phyloP scores from a whole-genome alignment of 2,329 filamentous ascomycete species.

The Nakataea oryzae region DNA sequence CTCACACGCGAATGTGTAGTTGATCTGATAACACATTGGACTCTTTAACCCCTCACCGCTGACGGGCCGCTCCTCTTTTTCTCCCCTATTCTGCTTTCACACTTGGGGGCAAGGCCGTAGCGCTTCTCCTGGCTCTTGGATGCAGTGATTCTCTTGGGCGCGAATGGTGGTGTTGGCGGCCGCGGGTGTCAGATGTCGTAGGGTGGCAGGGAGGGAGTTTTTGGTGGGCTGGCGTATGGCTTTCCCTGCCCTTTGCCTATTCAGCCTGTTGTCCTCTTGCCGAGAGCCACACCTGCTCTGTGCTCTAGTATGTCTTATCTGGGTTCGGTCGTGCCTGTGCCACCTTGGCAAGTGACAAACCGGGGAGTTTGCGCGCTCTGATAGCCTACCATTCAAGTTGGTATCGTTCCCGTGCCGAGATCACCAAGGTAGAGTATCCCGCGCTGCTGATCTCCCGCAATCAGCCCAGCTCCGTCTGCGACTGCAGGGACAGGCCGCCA shows the following conservation, averaged over 20 bases:
- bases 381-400: neutral
- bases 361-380: neutral
- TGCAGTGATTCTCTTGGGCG: neutral
- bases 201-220: neutral
- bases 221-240: neutral
- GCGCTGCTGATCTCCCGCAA: neutral
- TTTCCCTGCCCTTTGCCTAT: neutral
- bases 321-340: neutral
- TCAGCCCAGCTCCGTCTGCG: neutral
- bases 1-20: constrained; percentile 39
- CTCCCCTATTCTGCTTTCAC: neutral
- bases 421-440: neutral
- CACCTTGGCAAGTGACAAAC: neutral
- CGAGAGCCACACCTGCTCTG: neutral
- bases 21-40: constrained; percentile 37
- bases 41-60: neutral
- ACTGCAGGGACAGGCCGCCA: too few relatives aligned
- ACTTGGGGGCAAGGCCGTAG: neutral
- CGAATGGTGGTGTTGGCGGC: neutral
- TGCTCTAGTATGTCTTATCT: neutral
- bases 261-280: neutral
- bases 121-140: neutral
- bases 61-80: neutral
- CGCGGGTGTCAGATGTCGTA: neutral
- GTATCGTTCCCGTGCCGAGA: neutral